These are phyloP conservation scores for Rhizophagus clarus DNA, from an alignment of 192 early-diverging fungal species.

Conservation along the genomic window DNA sequence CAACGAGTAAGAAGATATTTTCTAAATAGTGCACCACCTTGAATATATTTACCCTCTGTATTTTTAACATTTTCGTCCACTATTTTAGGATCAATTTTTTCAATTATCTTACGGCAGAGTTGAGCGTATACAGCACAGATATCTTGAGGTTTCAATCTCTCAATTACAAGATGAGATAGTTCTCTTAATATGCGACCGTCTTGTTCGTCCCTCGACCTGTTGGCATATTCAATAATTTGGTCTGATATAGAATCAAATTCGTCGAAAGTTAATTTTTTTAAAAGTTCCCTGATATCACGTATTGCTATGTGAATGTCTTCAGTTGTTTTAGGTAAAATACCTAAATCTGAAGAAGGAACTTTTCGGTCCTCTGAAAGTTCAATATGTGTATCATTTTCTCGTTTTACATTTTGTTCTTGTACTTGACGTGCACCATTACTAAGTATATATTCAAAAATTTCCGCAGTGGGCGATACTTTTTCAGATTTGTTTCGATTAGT, in stretches of 20 bases:
- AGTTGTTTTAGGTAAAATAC: conserved; percentile 37
- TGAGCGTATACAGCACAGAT: conserved; percentile 89
- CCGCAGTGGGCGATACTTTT: not conserved
- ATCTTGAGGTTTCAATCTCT: conserved; percentile 84
- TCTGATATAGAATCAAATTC: conserved; percentile 86
- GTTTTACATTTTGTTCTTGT: conserved; percentile 49
- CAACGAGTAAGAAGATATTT: conserved; percentile 89
- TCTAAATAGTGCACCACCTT: conserved; percentile 79
- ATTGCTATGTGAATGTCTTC: conserved; percentile 61
- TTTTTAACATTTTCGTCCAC: conserved; percentile 63
- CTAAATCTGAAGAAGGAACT: conserved; percentile 55
- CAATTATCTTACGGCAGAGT: conserved; percentile 82
- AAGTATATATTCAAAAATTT: conserved; percentile 37
- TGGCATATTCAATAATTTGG: conserved; percentile 80
- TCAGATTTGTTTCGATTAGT: not conserved
- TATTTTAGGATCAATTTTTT: conserved; percentile 55
- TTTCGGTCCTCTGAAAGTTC: conserved; percentile 84
- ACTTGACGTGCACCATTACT: conserved; percentile 53
- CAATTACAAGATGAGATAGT: conserved; percentile 85
- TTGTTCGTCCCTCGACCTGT: conserved; percentile 64
- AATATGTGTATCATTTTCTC: conserved; percentile 73
- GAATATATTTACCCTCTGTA: conserved; percentile 53
- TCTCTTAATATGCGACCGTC: conserved; percentile 75
- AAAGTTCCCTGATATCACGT: conserved; percentile 81
- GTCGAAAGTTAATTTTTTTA: conserved; percentile 97